phyloP scores from a whole-genome alignment of 352 stramenopile species.

The Phytophthora sp. region DNA sequence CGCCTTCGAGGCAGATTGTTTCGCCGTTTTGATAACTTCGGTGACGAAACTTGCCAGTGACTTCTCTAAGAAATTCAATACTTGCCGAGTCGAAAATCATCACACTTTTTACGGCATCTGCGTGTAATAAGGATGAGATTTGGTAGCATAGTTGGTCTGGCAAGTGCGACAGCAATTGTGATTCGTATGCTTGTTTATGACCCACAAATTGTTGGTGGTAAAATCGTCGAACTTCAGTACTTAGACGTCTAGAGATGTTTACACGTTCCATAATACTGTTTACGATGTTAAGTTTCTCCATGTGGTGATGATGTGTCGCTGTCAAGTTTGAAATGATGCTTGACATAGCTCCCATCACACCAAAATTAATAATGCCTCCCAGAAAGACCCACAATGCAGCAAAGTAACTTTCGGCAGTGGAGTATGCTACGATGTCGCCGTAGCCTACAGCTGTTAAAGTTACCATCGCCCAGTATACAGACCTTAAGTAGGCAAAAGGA shows the following conservation, averaged over 20 bases:
- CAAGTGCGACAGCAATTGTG: slow-evolving; percentile 51
- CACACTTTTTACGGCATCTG: slow-evolving; percentile 57
- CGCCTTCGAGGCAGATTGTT: slow-evolving; percentile 50
- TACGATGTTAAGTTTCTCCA: slow-evolving; percentile 62
- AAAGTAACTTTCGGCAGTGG: slow-evolving; percentile 67
- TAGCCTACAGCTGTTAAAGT: slow-evolving; percentile 70
- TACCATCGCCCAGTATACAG: slow-evolving; percentile 73
- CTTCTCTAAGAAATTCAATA: slow-evolving; percentile 46
- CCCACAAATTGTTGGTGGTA: slow-evolving; percentile 76
- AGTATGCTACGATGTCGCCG: slow-evolving; percentile 29
- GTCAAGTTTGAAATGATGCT: slow-evolving; percentile 70
- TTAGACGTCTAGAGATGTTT: slow-evolving; percentile 40
- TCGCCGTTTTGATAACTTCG: slow-evolving; percentile 64
- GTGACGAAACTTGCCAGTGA: slow-evolving; percentile 66
- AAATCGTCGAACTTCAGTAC: slow-evolving; percentile 36
- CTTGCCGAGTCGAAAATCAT: slow-evolving; percentile 57
- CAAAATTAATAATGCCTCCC: slow-evolving; percentile 73
- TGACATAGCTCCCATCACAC: slow-evolving; percentile 69
- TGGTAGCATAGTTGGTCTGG: slow-evolving; percentile 60
- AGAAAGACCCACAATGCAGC: slow-evolving; percentile 65
- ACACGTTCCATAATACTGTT: slow-evolving; percentile 64
- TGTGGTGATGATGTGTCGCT: slow-evolving; percentile 48
- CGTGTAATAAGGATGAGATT: slow-evolving; percentile 66
- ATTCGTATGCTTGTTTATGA: slow-evolving; percentile 63
- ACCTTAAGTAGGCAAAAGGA: slow-evolving; percentile 63